phyloP scores from a whole-genome alignment of 805 yeast species.

The Spathaspora gorwiae region DNA sequence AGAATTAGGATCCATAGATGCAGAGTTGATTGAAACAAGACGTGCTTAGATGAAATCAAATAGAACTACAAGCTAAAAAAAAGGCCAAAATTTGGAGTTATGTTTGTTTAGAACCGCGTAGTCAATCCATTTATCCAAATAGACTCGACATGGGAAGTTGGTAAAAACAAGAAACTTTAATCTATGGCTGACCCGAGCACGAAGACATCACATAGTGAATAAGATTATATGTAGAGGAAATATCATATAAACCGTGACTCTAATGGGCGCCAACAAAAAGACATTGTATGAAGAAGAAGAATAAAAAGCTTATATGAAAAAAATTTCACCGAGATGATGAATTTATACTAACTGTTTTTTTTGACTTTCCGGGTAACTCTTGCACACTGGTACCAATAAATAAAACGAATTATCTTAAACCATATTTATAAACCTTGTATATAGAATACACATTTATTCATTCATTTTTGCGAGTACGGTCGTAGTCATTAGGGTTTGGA shows the following conservation, averaged over 20 bases:
- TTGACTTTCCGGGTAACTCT: not conserved
- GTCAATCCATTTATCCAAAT: constrained; percentile 36
- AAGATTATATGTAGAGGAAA: constrained; percentile 45
- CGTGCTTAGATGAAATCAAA: constrained; percentile 2
- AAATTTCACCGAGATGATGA: no score
- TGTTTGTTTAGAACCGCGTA: constrained; percentile 79
- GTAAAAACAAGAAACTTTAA: constrained; percentile 38
- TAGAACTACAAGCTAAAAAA: not conserved
- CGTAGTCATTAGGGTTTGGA: constrained; percentile 63
- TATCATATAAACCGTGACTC: constrained; percentile 59
- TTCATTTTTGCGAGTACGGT: constrained; percentile 19
- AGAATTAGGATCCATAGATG: constrained; percentile 52
- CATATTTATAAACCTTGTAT: no score
- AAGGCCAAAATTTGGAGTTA: not conserved
- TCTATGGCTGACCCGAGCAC: constrained; percentile 97
- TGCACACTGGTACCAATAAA: no score
- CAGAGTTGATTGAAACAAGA: constrained; percentile 36
- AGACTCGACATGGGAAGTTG: constrained; percentile 59
- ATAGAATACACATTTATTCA: not conserved
- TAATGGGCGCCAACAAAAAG: constrained; percentile 75
- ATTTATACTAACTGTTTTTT: not conserved
- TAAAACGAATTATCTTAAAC: no score
- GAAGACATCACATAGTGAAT: constrained; percentile 46
- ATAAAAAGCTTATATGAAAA: not conserved
- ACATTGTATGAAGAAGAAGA: constrained; percentile 36